Evolutionary conservation across 2,329 filamentous ascomycete genomes (phyloP), one percentile per base, ranked within the genome.

Genomic region (Neopestalotiopsis sp.): DNA sequence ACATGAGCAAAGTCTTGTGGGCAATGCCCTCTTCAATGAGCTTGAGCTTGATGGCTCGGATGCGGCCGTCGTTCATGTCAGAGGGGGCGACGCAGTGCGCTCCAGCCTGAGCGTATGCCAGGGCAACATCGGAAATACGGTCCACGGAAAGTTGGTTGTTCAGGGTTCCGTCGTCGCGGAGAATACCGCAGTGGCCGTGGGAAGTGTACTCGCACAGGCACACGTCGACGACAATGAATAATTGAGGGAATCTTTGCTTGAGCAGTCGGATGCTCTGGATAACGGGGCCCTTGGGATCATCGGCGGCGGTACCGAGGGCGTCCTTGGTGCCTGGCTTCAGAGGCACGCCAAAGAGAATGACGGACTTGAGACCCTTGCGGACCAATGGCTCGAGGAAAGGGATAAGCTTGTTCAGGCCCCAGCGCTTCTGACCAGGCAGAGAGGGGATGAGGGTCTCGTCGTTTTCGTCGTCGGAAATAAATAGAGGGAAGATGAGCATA

Each of bases 141-240:
- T 98, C 95, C 9, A 98, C 94, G 3, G 94, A 97, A 61, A 97
- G 88, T 72, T 91, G 90, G 79, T 99, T 98, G 87, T 98, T 97
- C 70, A 99, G 87, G 71, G 90, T 92, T 71, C 94, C 94, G 79
- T 99, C 96, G 74, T 98, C 94, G 68, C 94, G 90, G 61, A 99
- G 87, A 75, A 99, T 98, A 66, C 96, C 96, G 79, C 96, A 99
- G 85, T 99, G 96, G 59, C 96, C 96, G 81, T 99, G 96, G 6
- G 93, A 96, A 0, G 96, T 99, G 84, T 99, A 99, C 83, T 99
- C 96, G 88, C 96, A 99, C 7, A 99, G 91, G 79, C 96, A 98
- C 69, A 99, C 96, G 79, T 99, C 96, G 70, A 92, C 90, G 73
- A 92, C 91, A 75, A 99, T 94, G 84, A 97, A 98, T 70, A 99